Percentiles rank a stretch among this genome's conserved stretches.
phyloP scores from a whole-genome alignment of 305 asterid species.

The Fraxinus paxiana region DNA sequence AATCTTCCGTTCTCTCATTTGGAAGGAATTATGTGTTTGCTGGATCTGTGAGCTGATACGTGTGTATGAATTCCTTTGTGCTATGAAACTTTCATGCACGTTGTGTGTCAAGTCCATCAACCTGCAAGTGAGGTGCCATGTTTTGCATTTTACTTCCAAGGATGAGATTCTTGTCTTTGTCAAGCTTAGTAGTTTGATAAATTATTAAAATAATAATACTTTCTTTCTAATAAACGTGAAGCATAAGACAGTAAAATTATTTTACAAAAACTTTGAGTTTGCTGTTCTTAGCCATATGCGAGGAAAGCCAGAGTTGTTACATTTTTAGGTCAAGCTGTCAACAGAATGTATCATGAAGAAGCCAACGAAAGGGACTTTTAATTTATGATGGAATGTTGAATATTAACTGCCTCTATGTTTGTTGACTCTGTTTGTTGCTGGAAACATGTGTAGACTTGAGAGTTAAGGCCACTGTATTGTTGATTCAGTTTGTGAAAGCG shows the following conservation, averaged over 20 bases:
- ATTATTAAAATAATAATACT: conserved; percentile 5
- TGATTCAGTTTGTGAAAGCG: conserved; percentile 7
- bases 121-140: conserved; percentile 13
- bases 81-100: conserved; percentile 8
- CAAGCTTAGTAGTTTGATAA: neutral
- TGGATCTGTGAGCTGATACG: conserved; percentile 16
- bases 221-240: neutral
- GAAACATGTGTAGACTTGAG: neutral
- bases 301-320: conserved; percentile 1
- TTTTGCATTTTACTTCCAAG: conserved; percentile 8
- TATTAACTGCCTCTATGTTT: conserved; percentile 7
- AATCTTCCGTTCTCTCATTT: conserved; percentile 10
- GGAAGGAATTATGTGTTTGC: conserved; percentile 2
- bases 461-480: neutral
- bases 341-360: conserved; percentile 7
- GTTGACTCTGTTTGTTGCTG: neutral
- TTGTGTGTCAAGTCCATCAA: neutral
- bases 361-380: conserved; percentile 2
- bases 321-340: conserved; percentile 2
- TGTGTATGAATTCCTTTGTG: conserved; percentile 3
- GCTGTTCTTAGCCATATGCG: neutral
- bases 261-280: conserved; percentile 15
- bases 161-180: conserved; percentile 11
- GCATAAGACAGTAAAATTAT: neutral
- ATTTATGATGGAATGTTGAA: neutral